Percentiles rank a stretch among this genome's conserved stretches.
Evolutionary conservation across 192 early-diverging fungal species (phyloP).

Genomic region (Entophlyctis helioformis): DNA sequence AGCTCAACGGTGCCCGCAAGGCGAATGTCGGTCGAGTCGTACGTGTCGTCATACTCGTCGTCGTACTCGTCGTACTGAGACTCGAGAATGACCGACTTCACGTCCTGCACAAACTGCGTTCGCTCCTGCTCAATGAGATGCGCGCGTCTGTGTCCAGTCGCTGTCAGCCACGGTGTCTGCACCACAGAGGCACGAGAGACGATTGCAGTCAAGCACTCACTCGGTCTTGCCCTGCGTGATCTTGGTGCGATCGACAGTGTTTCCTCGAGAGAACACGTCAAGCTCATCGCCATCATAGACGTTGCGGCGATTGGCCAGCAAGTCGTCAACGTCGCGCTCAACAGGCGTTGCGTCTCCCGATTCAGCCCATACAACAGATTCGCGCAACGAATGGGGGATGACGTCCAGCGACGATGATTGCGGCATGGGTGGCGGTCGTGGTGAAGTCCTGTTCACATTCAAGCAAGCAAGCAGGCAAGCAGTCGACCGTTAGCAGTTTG

Average conservation of each 20-base stretch:
- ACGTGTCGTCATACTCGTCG: slow-evolving; percentile 77
- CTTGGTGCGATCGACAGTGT: slow-evolving; percentile 43
- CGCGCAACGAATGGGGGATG: no score
- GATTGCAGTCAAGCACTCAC: no score
- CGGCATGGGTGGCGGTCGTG: no score
- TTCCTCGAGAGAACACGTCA: slow-evolving; percentile 64
- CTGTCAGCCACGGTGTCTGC: no score
- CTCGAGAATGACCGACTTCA: slow-evolving; percentile 14
- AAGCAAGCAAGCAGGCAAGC: no score
- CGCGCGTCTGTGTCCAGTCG: no score
- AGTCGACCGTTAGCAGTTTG: no score
- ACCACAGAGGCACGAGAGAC: no score
- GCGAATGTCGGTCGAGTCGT: slow-evolving; percentile 60
- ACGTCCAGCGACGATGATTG: no score
- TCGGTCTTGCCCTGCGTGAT: slow-evolving; percentile 63
- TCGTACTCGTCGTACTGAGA: slow-evolving; percentile 66
- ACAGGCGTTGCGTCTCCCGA: not conserved
- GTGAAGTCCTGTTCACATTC: no score
- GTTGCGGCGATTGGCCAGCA: slow-evolving; percentile 56
- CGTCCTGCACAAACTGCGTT: slow-evolving; percentile 24
- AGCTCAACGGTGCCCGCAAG: slow-evolving; percentile 40
- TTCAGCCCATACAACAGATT: not conserved
- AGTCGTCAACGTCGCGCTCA: not conserved
- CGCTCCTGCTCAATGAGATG: no score
- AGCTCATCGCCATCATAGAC: slow-evolving; percentile 92